Conservation (phyloP, 2,329 filamentous ascomycete species). For the Scedosporium minutisporum region DNA sequence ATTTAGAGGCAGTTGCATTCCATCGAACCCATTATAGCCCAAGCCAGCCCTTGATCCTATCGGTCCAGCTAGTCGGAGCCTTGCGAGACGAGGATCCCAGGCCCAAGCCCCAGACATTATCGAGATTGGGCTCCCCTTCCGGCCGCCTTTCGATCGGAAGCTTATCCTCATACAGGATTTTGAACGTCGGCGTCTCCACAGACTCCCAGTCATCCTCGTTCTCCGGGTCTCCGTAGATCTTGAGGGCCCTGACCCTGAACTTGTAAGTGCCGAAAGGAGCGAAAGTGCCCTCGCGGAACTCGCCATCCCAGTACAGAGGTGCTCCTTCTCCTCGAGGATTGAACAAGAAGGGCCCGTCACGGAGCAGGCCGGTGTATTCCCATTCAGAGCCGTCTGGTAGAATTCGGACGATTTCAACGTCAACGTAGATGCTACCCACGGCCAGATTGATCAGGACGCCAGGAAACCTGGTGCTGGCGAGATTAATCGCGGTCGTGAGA, state of each 20-base stretch:
- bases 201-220: constrained; percentile 37
- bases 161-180: constrained; percentile 28
- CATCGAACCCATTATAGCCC: not conserved
- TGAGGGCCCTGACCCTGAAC: constrained; percentile 37
- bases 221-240: constrained; percentile 38
- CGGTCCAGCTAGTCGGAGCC: not conserved
- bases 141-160: not conserved
- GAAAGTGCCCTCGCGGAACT: constrained; percentile 34
- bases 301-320: constrained; percentile 32
- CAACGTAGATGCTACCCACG: constrained; percentile 35
- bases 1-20: not conserved
- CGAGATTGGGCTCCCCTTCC: not conserved
- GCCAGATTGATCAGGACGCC: constrained; percentile 28
- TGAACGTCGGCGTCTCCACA: constrained; percentile 29
- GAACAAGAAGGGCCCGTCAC: not conserved
- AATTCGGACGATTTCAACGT: constrained; percentile 33
- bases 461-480: constrained; percentile 21
- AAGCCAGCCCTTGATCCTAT: not conserved
- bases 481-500: constrained; percentile 14
- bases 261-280: constrained; percentile 40
- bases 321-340: constrained; percentile 15
- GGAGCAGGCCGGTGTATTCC: not conserved
- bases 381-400: not conserved
- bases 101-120: not conserved
- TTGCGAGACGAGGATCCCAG: not conserved